These are phyloP conservation scores for Ophiocordyceps australis DNA, from an alignment of 2,329 filamentous ascomycete species.

Conservation along the genomic window DNA sequence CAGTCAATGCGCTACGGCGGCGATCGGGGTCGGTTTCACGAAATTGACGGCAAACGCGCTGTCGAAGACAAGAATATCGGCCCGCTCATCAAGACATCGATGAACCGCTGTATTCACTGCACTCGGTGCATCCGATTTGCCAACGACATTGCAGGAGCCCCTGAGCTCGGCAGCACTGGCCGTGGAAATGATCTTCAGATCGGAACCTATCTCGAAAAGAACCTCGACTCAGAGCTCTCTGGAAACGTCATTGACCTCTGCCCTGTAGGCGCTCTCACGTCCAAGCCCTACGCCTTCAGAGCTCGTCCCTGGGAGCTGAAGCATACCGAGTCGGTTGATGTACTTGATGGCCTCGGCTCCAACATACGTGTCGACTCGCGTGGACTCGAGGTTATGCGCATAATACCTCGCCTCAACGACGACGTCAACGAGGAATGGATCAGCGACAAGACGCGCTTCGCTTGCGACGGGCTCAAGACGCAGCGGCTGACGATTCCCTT, in stretches of 20 bases:
- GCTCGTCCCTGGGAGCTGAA: conserved; percentile 94
- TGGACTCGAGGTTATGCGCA: conserved; percentile 89
- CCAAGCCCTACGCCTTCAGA: conserved; percentile 95
- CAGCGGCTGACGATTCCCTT: conserved; percentile 88
- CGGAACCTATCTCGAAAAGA: conserved; percentile 90
- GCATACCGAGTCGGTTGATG: conserved; percentile 90
- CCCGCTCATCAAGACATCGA: conserved; percentile 94
- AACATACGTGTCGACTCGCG: conserved; percentile 89
- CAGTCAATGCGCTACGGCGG: conserved; percentile 98
- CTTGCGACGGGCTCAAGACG: conserved; percentile 90
- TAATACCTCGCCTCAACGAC: conserved; percentile 85
- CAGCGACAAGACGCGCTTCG: conserved; percentile 94
- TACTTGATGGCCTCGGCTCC: conserved; percentile 80
- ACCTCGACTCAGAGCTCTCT: conserved; percentile 85
- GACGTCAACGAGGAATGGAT: conserved; percentile 99
- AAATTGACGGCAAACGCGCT: conserved; percentile 85
- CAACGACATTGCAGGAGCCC: conserved; percentile 90
- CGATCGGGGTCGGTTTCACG: conserved; percentile 92
- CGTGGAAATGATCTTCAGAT: conserved; percentile 97
- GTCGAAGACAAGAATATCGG: conserved; percentile 99
- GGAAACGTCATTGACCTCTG: conserved; percentile 97
- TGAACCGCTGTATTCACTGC: conserved; percentile 99
- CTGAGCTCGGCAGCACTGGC: conserved; percentile 84
- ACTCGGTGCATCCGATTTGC: conserved; percentile 95
- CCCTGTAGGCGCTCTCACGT: conserved; percentile 89